phyloP scores from a whole-genome alignment of 805 yeast genomes.

The Candida montana region DNA sequence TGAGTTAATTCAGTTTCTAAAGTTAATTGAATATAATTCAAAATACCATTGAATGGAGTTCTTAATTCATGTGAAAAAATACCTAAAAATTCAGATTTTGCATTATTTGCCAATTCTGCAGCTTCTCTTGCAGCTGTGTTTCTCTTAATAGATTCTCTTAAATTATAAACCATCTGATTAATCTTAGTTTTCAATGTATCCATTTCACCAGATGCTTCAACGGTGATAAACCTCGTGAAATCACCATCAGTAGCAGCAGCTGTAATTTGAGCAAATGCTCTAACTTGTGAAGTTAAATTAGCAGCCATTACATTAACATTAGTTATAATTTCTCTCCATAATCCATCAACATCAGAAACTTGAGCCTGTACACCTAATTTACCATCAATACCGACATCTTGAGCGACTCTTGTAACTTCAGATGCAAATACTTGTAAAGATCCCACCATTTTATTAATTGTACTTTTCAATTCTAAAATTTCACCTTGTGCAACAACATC shows the following conservation, averaged over 20 bases:
- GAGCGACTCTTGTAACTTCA: slow-evolving; percentile 85
- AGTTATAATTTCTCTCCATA: slow-evolving; percentile 88
- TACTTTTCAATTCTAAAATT: slow-evolving; percentile 74
- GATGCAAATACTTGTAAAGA: slow-evolving; percentile 81
- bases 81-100: slow-evolving; percentile 85
- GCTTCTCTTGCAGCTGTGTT: slow-evolving; percentile 93
- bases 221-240: slow-evolving; percentile 82
- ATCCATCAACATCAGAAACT: slow-evolving; percentile 83
- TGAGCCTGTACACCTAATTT: slow-evolving; percentile 89
- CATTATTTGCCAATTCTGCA: slow-evolving; percentile 83
- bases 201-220: slow-evolving; percentile 91
- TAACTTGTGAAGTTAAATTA: slow-evolving; percentile 82
- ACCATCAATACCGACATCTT: slow-evolving; percentile 91
- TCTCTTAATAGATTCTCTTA: slow-evolving; percentile 84
- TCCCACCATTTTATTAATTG: slow-evolving; percentile 91
- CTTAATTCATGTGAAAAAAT: slow-evolving; percentile 85
- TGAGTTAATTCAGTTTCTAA: slow-evolving; percentile 85
- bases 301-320: slow-evolving; percentile 92
- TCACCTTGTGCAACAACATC: slow-evolving; percentile 90
- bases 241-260: slow-evolving; percentile 97
- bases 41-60: slow-evolving; percentile 89
- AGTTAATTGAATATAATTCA: slow-evolving; percentile 88
- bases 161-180: slow-evolving; percentile 78
- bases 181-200: slow-evolving; percentile 45
- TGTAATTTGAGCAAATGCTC: slow-evolving; percentile 90